phyloP scores from a whole-genome alignment of 305 asterid species.

The Fraxinus velutina region DNA sequence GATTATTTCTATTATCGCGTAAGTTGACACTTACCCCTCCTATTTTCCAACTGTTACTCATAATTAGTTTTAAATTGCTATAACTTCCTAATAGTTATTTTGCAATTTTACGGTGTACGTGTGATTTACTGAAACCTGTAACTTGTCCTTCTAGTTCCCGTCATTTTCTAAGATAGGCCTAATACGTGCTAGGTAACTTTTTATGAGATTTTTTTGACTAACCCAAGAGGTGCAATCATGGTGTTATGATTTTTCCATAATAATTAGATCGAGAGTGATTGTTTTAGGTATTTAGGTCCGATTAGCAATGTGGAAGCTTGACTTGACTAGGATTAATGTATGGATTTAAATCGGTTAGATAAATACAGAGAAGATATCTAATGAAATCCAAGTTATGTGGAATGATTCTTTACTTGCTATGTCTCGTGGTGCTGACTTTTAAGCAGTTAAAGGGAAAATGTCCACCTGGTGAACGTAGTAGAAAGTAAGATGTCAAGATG shows the following conservation, averaged over 20 bases:
- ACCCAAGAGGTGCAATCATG: not conserved
- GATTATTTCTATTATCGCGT: conserved; percentile 95
- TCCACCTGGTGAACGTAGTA: not conserved
- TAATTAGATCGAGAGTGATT: not conserved
- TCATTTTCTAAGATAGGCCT: not conserved
- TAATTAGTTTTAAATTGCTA: not conserved
- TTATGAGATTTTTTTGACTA: not conserved
- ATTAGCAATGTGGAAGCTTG: not conserved
- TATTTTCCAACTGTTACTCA: not conserved
- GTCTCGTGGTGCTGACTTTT: not conserved
- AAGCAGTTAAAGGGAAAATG: not conserved
- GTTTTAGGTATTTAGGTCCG: not conserved
- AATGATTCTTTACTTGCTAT: not conserved
- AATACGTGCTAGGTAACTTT: not conserved
- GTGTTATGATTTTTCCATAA: not conserved
- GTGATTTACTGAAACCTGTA: not conserved
- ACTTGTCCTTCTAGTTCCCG: not conserved
- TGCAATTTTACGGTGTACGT: not conserved
- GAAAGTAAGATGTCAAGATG: conserved; percentile 3
- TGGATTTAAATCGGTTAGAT: not conserved
- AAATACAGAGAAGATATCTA: not conserved
- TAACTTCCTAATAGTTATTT: conserved; percentile 1
- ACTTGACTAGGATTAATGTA: not conserved
- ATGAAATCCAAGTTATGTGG: not conserved
- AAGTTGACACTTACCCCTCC: conserved; percentile 37